Evolutionary conservation across 1,284 basidiomycete genomes (phyloP).

Genomic region (Irpex rosettiformis): DNA sequence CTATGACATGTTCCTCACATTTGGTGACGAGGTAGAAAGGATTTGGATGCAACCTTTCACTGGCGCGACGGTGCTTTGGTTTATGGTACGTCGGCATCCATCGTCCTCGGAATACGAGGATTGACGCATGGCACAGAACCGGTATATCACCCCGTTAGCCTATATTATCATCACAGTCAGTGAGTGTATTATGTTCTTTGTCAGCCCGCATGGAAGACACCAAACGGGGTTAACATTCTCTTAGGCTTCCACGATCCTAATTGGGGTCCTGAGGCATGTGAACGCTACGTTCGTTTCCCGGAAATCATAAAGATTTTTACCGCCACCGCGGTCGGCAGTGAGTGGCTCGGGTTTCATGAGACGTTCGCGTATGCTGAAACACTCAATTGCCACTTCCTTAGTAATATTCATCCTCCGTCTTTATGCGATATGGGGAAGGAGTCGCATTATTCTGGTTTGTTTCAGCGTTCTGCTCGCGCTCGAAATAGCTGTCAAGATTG

Average conservation of each 20-base stretch:
- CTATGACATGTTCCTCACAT: constrained; percentile 27
- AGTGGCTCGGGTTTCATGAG: constrained; percentile 4
- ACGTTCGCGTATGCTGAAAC: background rate
- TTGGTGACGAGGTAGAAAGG: constrained; percentile 28
- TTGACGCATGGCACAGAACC: constrained; percentile 18
- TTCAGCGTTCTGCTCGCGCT: constrained; percentile 17
- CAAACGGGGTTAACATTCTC: background rate
- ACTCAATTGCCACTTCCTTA: constrained; percentile 1
- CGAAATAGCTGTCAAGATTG: constrained; percentile 21
- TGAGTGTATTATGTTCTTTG: constrained; percentile 9
- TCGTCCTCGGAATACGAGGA: background rate
- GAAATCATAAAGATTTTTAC: constrained; percentile 27
- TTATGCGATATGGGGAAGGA: constrained; percentile 23
- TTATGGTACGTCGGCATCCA: constrained; percentile 17
- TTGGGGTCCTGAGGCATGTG: constrained; percentile 22
- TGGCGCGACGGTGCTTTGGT: constrained; percentile 26
- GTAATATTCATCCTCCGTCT: constrained; percentile 25
- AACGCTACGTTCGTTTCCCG: constrained; percentile 25
- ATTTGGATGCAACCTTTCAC: constrained; percentile 28
- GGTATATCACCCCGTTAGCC: constrained; percentile 25
- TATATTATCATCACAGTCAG: constrained; percentile 27
- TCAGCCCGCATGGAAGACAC: background rate
- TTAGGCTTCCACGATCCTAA: constrained; percentile 25
- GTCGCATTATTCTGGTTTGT: constrained; percentile 14
- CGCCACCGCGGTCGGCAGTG: constrained; percentile 21